Evolutionary conservation across 371 early-diverging fungal species (phyloP), one percentile per base, ranked within the genome.

Genomic region (Apophysomyces variabilis): DNA sequence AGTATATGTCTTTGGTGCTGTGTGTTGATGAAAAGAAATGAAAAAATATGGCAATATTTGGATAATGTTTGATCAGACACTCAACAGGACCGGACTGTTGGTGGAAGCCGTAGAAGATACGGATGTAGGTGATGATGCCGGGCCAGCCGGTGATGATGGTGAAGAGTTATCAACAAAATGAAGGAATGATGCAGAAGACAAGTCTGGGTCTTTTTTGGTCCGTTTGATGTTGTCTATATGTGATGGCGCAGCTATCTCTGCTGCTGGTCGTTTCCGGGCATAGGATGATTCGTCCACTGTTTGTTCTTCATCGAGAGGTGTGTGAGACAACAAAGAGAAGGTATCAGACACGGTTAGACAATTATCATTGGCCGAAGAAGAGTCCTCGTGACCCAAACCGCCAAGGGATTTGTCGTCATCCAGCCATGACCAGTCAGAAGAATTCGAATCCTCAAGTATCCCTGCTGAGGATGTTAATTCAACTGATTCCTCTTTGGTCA

Each of bases 351-450:
- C 21, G 21, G 54, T 50, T 21, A 50, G 21, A 50, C 54, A 50
- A 50, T 26, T 50, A 26, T 50, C 54, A 50, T 50, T 50, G 54
- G 54, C 21, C 21, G 54, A 50, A 50, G 54, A 50, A 50, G 54
- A 21, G 54, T 50, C 54, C 54, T 50, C 54, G 54, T 50, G 54
- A 50, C 54, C 54, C 54, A 50, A 50, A 50, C 54, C 21, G 54
- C 54, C 54, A 50, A 50, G 54, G 54, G 54, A 50, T 50, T 62
- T 47, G 62, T 62, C 62, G 47, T 62, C 62, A 37, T 62, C 47
- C 9, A 62, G 35, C 62, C 62, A 62, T 36, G 62, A 44, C 62
- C 62, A 62, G 47, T 36, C 46, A 18, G 62, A 36, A 50, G 43
- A 62, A 36, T 36, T 62, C 35, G 62, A 36, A 38, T 62, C 61